A percentile compares a stretch with the other conserved stretches of the same genome.
Conservation (phyloP, 1,284 basidiomycete genomes). For the Wolfiporia cocos region DNA sequence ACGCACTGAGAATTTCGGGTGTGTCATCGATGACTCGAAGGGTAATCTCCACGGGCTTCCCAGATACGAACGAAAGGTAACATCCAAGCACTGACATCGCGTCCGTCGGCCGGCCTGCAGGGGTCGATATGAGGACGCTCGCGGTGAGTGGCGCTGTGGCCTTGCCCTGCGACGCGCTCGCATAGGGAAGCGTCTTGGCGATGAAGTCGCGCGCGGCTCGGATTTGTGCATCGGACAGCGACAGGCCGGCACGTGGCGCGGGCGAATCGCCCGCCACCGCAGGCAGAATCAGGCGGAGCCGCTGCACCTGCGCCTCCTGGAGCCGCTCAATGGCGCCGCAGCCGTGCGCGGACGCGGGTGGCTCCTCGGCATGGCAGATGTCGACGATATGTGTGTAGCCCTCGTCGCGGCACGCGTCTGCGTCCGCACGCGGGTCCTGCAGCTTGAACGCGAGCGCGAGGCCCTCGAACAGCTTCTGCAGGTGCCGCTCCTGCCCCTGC, state of each 20-base stretch:
- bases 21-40: conserved; percentile 21
- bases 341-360: too few species aligned
- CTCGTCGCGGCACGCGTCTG: conserved; percentile 8
- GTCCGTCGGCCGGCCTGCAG: conserved; percentile 21
- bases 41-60: conserved; percentile 16
- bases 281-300: conserved; percentile 18
- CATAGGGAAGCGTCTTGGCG: conserved; percentile 18
- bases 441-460: conserved; percentile 20
- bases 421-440: conserved; percentile 3
- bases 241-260: conserved; percentile 15
- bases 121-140: conserved; percentile 21
- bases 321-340: conserved; percentile 10
- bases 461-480: conserved; percentile 21
- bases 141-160: conserved; percentile 5
- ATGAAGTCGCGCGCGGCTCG: conserved; percentile 24
- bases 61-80: conserved; percentile 22
- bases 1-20: conserved; percentile 20
- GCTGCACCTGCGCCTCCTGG: conserved; percentile 11
- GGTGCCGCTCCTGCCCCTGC: conserved; percentile 10
- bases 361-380: conserved; percentile 12
- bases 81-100: conserved; percentile 22
- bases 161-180: conserved; percentile 4
- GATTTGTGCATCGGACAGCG: conserved; percentile 22
- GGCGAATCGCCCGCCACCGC: conserved; percentile 5
- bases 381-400: conserved; percentile 25